Conservation (phyloP, 148 eudicot species). For the Heliamphora exappendiculata region DNA sequence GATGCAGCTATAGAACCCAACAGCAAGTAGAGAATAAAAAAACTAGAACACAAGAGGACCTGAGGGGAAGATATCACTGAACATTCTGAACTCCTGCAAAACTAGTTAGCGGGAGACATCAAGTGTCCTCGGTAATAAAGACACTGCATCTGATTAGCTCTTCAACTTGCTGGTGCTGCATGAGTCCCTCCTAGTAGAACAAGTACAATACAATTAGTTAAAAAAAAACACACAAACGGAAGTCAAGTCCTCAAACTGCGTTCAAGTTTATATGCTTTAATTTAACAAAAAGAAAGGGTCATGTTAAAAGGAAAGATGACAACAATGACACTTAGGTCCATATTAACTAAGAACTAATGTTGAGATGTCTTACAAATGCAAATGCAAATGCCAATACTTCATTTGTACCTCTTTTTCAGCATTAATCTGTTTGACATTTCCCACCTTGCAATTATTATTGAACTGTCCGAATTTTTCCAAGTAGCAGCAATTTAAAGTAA, state of each 20-base stretch:
- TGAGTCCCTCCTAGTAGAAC: conserved; percentile 8
- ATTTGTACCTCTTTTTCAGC: not conserved
- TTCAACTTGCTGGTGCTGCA: conserved; percentile 18
- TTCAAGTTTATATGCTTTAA: not conserved
- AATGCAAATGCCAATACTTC: not conserved
- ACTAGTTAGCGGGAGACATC: not conserved
- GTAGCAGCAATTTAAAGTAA: not conserved
- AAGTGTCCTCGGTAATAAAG: not conserved
- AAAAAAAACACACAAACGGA: not conserved
- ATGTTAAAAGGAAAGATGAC: not conserved
- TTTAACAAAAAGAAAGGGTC: not conserved
- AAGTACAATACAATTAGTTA: conserved; percentile 1
- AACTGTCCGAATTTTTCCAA: conserved; percentile 1
- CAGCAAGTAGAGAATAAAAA: not conserved
- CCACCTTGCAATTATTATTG: not conserved
- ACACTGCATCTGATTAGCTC: conserved; percentile 4
- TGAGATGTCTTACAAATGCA: not conserved
- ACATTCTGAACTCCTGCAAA: not conserved
- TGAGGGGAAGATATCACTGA: conserved; percentile 1
- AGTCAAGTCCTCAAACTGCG: not conserved
- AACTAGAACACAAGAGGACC: not conserved
- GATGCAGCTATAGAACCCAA: not conserved
- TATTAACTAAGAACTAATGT: not conserved
- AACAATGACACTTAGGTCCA: not conserved
- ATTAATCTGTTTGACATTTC: not conserved